Evolutionary conservation across 2,329 filamentous ascomycete species (phyloP), one percentile per base, ranked within the genome.

Genomic region (Alternaria sp.): DNA sequence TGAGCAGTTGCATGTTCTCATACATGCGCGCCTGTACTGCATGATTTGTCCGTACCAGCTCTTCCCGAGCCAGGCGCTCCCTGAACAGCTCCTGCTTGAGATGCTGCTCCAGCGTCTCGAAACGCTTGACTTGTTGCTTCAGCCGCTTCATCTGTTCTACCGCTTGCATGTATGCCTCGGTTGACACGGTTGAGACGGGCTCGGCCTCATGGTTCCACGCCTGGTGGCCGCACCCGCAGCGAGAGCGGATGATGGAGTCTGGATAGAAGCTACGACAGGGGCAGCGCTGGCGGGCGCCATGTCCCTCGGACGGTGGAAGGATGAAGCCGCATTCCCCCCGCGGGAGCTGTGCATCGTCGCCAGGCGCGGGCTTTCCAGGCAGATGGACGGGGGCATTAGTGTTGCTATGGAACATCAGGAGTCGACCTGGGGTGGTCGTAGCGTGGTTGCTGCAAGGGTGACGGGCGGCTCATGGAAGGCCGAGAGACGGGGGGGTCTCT

Each of bases 181-280:
- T 68, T 36, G 77, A 71, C 29, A 78, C 76, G 5, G 69, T 65
- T 4, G 71, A 71, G 23, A 73, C 51, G 9, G 74, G 71, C 56
- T 78, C 72, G 5, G 70, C 65, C 58, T 78, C 76, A 62, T 82
- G 80, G 61, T 79, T 77, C 75, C 80, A 82, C 64, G 80, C 80
- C 67, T 80, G 80, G 67, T 82, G 80, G 13, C 80, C 80, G 63
- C 80, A 82, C 21, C 79, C 79, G 61, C 80, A 82, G 49, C 68
- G 74, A n/a, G 78, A 78, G 61, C 74, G 74, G 21, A 78, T 67
- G 11, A 71, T 54, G 9, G 73, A 62, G 51, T 76, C 73, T 4
- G 78, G 78, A 11, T 76, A 77, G 71, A 80, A 82, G 65, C 74
- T 76, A 50, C 80, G 78, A 58, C 80, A 82, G n/a, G 74, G 63